Conservation (phyloP, 768 basidiomycete genomes). For the Phlegmacium glaucopus region DNA sequence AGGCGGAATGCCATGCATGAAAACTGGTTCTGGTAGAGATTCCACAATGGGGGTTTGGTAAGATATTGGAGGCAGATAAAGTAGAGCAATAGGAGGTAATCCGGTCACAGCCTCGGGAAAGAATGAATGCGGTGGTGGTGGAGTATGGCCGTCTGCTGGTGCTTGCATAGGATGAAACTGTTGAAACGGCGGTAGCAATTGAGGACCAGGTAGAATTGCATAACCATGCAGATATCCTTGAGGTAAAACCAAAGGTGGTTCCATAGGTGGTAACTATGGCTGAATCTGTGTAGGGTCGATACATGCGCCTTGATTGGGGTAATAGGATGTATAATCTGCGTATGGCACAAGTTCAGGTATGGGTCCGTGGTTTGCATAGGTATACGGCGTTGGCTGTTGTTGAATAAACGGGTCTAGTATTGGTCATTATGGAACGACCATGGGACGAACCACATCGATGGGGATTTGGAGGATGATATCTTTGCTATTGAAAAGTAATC, state of each 20-base stretch:
- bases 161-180: constrained; percentile 13
- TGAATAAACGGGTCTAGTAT: constrained; percentile 7
- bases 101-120: constrained; percentile 12
- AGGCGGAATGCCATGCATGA: no score
- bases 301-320: constrained; percentile 34
- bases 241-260: constrained; percentile 18
- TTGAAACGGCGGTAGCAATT: constrained; percentile 13
- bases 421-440: constrained; percentile 34
- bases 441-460: constrained; percentile 60
- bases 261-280: constrained; percentile 46
- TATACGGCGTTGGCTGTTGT: constrained; percentile 9
- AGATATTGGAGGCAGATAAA: no score
- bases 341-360: constrained; percentile 20
- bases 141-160: constrained; percentile 12
- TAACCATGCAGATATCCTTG: constrained; percentile 21
- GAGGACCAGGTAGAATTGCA: constrained; percentile 10
- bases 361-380: constrained; percentile 16
- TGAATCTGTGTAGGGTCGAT: constrained; percentile 39
- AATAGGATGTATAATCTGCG: constrained; percentile 27
- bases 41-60: no score
- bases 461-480: constrained; percentile 66
- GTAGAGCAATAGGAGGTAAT: no score
- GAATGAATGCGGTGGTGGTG: constrained; percentile 6
- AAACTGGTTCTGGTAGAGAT: no score
- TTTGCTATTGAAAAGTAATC: constrained; percentile 45